These are phyloP conservation scores for Cercospora sp. DNA, from an alignment of 2,329 filamentous ascomycete genomes.

Conservation along the genomic window DNA sequence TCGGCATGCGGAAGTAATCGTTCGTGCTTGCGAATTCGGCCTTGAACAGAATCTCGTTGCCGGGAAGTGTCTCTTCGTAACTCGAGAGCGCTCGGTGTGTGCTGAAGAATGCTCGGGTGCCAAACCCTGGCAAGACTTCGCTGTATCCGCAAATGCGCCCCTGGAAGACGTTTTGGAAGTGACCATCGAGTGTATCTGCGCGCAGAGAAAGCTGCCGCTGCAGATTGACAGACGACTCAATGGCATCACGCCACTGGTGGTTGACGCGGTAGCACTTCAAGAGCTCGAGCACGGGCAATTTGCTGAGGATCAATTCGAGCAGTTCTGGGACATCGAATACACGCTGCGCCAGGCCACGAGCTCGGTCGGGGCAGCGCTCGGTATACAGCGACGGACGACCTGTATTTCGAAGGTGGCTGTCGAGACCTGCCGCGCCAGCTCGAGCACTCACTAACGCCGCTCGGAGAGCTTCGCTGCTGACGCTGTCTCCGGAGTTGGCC, in stretches of 20 bases:
- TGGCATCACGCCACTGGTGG: constrained; percentile 4
- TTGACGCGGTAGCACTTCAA: constrained; percentile 10
- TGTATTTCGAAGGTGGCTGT: constrained; percentile 8
- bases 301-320: constrained; percentile 12
- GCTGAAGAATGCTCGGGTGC: neutral
- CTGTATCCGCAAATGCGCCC: constrained; percentile 4
- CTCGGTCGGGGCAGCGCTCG: constrained; percentile 9
- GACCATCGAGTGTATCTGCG: constrained; percentile 6
- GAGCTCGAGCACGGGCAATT: constrained; percentile 10
- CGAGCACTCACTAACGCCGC: neutral
- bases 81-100: constrained; percentile 7
- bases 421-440: constrained; percentile 2
- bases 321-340: constrained; percentile 12
- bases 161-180: constrained; percentile 1
- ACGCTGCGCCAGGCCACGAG: constrained; percentile 3
- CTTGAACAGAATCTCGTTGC: constrained; percentile 12
- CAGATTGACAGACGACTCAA: constrained; percentile 6
- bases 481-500: neutral
- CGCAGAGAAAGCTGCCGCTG: constrained; percentile 6
- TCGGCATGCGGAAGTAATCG: constrained; percentile 1
- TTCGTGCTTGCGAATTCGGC: constrained; percentile 5
- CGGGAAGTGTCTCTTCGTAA: constrained; percentile 4
- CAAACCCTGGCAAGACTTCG: constrained; percentile 6
- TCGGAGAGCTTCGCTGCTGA: neutral
- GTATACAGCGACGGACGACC: constrained; percentile 3